These are phyloP conservation scores for Chytriomyces sp. DNA, from an alignment of 192 early-diverging fungal genomes.

Conservation along the genomic window DNA sequence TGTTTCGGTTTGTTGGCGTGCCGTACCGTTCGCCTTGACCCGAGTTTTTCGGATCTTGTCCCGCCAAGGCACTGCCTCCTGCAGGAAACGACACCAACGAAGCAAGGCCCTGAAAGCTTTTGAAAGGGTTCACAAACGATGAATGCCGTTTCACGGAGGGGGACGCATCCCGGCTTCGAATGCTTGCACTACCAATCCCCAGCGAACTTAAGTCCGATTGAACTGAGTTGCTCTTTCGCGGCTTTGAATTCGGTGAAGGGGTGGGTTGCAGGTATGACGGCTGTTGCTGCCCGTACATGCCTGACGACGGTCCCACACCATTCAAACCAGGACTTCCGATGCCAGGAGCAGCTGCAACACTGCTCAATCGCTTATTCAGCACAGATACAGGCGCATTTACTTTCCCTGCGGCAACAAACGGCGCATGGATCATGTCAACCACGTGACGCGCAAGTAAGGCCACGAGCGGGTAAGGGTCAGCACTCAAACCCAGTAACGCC, in stretches of 20 bases:
- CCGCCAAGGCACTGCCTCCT: not conserved
- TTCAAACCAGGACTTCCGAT: not conserved
- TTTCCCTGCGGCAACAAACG: not conserved
- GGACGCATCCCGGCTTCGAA: not conserved
- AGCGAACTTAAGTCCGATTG: not conserved
- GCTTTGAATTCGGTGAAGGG: not conserved
- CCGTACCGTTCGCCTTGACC: not conserved
- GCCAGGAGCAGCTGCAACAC: not conserved
- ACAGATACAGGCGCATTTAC: not conserved
- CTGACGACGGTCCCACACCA: not conserved
- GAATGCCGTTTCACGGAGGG: slow-evolving; percentile 36
- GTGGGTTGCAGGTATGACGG: too few species aligned
- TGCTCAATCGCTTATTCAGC: not conserved
- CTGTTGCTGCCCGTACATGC: too few species aligned
- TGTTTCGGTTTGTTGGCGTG: too few species aligned
- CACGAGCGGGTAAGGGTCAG: slow-evolving; percentile 83
- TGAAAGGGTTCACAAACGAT: slow-evolving; percentile 39
- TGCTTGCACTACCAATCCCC: not conserved
- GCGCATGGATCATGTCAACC: slow-evolving; percentile 62
- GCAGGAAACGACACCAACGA: slow-evolving; percentile 24
- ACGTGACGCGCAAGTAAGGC: slow-evolving; percentile 68
- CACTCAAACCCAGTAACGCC: slow-evolving; percentile 76
- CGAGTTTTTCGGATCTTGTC: not conserved
- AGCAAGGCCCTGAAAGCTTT: slow-evolving; percentile 32
- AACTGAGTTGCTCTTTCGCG: not conserved